Evolutionary conservation across 352 stramenopile species (phyloP).

Genomic region (Phytophthora quininea): DNA sequence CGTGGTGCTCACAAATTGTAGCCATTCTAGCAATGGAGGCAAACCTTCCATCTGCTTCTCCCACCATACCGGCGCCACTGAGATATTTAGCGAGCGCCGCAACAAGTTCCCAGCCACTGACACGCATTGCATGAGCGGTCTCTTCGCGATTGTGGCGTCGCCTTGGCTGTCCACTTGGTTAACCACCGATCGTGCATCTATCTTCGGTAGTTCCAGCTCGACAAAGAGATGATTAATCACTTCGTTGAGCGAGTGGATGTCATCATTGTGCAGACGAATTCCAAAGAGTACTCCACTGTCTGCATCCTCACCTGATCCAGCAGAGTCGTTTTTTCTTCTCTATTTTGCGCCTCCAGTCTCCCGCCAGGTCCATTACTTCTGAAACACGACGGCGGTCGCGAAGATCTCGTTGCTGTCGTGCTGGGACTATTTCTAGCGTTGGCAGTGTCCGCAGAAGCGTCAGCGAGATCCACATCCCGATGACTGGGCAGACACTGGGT

Average conservation of each 20-base stretch:
- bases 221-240: conserved; percentile 71
- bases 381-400: conserved; percentile 18
- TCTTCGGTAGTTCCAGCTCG: conserved; percentile 62
- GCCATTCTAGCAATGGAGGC: conserved; percentile 68
- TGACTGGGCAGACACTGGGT: conserved; percentile 50
- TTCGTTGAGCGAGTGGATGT: conserved; percentile 79
- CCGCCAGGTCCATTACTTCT: conserved; percentile 33
- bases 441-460: conserved; percentile 11
- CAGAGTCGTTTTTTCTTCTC: conserved; percentile 31
- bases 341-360: conserved; percentile 23
- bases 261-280: conserved; percentile 87
- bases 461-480: conserved; percentile 41
- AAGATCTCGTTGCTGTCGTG: conserved; percentile 6
- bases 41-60: conserved; percentile 66
- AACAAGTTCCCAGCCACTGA: conserved; percentile 56
- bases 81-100: conserved; percentile 73
- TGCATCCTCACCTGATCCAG: conserved; percentile 4
- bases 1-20: conserved; percentile 65
- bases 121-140: conserved; percentile 55
- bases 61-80: conserved; percentile 71
- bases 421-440: conserved; percentile 3
- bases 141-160: conserved; percentile 51
- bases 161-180: conserved; percentile 68
- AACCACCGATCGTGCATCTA: conserved; percentile 49
- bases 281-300: conserved; percentile 38